Percentiles rank a stretch among this genome's conserved stretches.
Evolutionary conservation across 352 stramenopile genomes (phyloP).

Genomic region (Saprolegnia diclina): DNA sequence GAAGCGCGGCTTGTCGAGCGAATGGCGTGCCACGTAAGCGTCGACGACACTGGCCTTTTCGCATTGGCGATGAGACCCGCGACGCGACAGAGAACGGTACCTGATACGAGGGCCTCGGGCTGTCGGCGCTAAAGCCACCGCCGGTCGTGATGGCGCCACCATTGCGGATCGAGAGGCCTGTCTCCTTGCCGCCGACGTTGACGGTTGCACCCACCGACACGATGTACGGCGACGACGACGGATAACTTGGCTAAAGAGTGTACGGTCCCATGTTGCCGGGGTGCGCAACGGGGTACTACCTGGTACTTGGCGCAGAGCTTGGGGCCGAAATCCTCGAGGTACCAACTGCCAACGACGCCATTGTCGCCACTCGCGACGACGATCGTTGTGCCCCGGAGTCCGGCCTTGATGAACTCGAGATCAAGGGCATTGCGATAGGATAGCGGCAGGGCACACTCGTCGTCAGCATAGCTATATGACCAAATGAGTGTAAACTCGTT

Average conservation of each 20-base stretch:
- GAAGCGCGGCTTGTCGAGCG: conserved; percentile 30
- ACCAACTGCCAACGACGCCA: conserved; percentile 49
- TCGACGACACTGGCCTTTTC: conserved; percentile 38
- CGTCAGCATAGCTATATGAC: conserved; percentile 51
- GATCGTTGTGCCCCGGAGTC: conserved; percentile 58
- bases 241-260: conserved; percentile 47
- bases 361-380: conserved; percentile 63
- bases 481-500: neutral
- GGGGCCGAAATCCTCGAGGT: conserved; percentile 47
- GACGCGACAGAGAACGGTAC: neutral
- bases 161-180: conserved; percentile 44
- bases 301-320: conserved; percentile 43
- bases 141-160: conserved; percentile 63
- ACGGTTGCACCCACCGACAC: conserved; percentile 61
- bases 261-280: neutral
- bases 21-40: conserved; percentile 29
- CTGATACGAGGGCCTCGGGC: conserved; percentile 29
- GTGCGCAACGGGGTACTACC: neutral
- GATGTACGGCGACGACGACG: conserved; percentile 66
- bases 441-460: conserved; percentile 57
- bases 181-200: conserved; percentile 38
- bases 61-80: neutral
- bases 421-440: conserved; percentile 57
- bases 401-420: conserved; percentile 68
- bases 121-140: conserved; percentile 59